A percentile compares a stretch with the other conserved stretches of the same genome.
Evolutionary conservation across 2,329 filamentous ascomycete species (phyloP).

Genomic region (Cordyceps militaris): DNA sequence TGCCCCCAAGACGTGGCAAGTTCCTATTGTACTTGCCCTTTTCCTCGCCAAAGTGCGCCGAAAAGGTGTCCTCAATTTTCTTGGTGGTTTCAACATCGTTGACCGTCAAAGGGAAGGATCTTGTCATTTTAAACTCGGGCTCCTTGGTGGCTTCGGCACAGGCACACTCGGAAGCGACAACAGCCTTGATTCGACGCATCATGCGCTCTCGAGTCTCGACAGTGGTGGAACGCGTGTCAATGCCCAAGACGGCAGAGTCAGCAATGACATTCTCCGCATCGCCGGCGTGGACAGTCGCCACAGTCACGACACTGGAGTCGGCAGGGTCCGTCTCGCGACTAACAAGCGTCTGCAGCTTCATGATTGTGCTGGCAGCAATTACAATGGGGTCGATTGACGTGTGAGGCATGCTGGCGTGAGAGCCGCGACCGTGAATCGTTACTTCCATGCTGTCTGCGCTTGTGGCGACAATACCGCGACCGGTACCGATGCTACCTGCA

Average conservation of each 20-base stretch:
- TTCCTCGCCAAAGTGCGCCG: conserved; percentile 33
- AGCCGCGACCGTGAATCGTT: conserved; percentile 31
- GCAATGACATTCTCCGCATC: conserved; percentile 38
- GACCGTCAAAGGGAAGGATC: conserved; percentile 40
- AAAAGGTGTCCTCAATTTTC: conserved; percentile 36
- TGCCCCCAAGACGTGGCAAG: conserved; percentile 35
- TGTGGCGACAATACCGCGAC: conserved; percentile 21
- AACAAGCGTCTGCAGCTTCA: conserved; percentile 27
- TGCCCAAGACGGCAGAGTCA: conserved; percentile 31
- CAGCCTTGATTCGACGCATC: conserved; percentile 28
- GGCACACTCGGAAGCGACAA: conserved; percentile 46
- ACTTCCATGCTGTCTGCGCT: conserved; percentile 24
- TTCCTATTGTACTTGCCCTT: conserved; percentile 28
- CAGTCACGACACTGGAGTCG: conserved; percentile 38
- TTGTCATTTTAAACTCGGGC: conserved; percentile 35
- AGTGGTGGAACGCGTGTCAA: conserved; percentile 33
- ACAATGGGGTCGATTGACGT: conserved; percentile 39
- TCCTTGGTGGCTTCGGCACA: conserved; percentile 37
- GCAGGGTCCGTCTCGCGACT: conserved; percentile 24
- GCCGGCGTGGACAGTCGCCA: conserved; percentile 36
- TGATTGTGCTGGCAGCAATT: conserved; percentile 34
- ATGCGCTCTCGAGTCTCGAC: conserved; percentile 27
- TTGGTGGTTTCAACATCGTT: conserved; percentile 41
- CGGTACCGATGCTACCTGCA: conserved; percentile 26
- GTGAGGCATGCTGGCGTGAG: conserved; percentile 36